Conservation (phyloP, 2,329 filamentous ascomycete species). For the Simplicillium sp. region DNA sequence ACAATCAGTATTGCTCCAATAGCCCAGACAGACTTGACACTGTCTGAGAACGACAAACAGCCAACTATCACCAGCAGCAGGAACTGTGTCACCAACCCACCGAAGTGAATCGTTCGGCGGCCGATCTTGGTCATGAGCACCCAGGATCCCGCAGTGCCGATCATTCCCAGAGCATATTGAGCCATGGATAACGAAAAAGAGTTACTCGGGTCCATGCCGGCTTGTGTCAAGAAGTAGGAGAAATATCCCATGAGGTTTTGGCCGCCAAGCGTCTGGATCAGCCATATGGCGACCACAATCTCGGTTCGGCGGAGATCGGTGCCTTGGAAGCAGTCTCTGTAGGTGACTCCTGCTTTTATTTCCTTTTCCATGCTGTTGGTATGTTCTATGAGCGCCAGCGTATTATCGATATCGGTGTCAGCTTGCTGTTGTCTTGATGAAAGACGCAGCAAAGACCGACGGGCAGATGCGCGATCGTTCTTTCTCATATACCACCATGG, state of each 20-base stretch:
- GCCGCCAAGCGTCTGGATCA: constrained; percentile 38
- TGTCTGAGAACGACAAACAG: constrained; percentile 23
- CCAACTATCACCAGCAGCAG: constrained; percentile 30
- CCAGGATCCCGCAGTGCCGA: constrained; percentile 43
- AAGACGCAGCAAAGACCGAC: constrained; percentile 29
- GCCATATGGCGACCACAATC: constrained; percentile 38
- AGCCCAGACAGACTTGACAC: constrained; percentile 28
- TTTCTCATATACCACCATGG: constrained; percentile 43
- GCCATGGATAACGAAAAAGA: constrained; percentile 37
- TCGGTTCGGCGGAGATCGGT: constrained; percentile 42
- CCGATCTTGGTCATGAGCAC: constrained; percentile 37
- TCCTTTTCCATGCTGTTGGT: constrained; percentile 40
- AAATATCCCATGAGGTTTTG: constrained; percentile 40
- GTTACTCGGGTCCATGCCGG: constrained; percentile 31
- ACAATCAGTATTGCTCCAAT: constrained; percentile 37
- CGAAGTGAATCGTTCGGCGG: constrained; percentile 38
- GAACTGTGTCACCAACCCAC: constrained; percentile 30
- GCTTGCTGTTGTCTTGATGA: constrained; percentile 24
- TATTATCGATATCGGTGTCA: constrained; percentile 33
- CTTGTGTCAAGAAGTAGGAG: constrained; percentile 34
- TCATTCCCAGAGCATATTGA: constrained; percentile 38
- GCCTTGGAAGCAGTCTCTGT: constrained; percentile 42
- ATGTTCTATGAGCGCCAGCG: constrained; percentile 43
- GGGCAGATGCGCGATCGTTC: constrained; percentile 28
- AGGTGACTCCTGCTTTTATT: constrained; percentile 30